These are phyloP conservation scores for Phytophthora tubulina DNA, from an alignment of 352 stramenopile genomes.

Conservation along the genomic window DNA sequence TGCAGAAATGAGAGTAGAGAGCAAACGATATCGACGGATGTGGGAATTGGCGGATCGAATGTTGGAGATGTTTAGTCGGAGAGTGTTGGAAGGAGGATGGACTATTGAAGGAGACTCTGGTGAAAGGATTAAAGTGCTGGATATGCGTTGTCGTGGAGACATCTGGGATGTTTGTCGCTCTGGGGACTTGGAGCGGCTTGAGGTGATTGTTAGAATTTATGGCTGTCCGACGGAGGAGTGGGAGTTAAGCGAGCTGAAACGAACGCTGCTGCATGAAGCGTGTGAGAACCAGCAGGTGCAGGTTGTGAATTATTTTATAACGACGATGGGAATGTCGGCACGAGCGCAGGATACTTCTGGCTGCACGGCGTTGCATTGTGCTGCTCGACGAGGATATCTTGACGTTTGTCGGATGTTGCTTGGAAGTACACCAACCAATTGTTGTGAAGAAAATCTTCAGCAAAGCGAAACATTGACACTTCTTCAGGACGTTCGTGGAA, in stretches of 20 bases:
- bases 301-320: constrained; percentile 47
- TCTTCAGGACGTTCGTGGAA: constrained; percentile 48
- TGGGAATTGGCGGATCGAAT: constrained; percentile 57
- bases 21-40: constrained; percentile 43
- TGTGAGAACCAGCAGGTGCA: constrained; percentile 42
- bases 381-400: constrained; percentile 50
- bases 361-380: constrained; percentile 62
- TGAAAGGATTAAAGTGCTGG: constrained; percentile 34
- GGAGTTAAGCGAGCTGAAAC: constrained; percentile 39
- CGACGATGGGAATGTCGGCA: constrained; percentile 12
- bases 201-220: constrained; percentile 46
- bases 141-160: constrained; percentile 58
- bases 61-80: constrained; percentile 22
- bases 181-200: constrained; percentile 53
- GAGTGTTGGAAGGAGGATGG: constrained; percentile 9
- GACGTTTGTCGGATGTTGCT: constrained; percentile 59
- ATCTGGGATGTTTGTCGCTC: constrained; percentile 55
- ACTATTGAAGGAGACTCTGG: neutral
- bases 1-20: constrained; percentile 23
- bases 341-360: constrained; percentile 46
- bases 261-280: constrained; percentile 70
- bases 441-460: constrained; percentile 3
- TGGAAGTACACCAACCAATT: neutral
- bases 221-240: constrained; percentile 6
- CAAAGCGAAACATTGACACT: constrained; percentile 33